Conservation (phyloP, 164 flowering plant species). For the Stephania yunnanensis region DNA sequence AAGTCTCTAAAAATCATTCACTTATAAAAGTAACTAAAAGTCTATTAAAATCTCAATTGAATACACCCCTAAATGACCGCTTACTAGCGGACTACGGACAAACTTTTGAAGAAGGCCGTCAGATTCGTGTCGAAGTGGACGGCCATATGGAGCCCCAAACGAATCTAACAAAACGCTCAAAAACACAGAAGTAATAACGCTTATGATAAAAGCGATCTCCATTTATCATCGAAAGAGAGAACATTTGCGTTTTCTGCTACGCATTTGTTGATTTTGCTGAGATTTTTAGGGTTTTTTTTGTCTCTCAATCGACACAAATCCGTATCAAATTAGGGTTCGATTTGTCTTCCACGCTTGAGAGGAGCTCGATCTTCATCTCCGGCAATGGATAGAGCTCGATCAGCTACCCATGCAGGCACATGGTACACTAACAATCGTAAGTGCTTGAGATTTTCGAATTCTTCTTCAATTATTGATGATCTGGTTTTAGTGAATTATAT, state of each 20-base stretch:
- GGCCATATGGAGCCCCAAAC: no score
- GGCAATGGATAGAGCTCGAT: slow-evolving; percentile 56
- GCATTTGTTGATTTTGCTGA: neutral
- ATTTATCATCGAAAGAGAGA: neutral
- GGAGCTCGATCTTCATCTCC: neutral
- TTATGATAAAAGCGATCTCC: neutral
- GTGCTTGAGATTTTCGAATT: slow-evolving; percentile 14
- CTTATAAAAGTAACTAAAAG: no score
- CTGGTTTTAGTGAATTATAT: neutral
- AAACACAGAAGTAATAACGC: neutral
- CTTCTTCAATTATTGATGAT: neutral
- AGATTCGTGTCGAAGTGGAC: no score
- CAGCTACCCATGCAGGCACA: slow-evolving; percentile 95
- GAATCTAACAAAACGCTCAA: no score
- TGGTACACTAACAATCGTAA: slow-evolving; percentile 92
- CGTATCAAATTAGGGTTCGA: neutral
- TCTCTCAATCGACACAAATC: neutral
- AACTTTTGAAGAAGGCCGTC: no score
- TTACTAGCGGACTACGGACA: no score
- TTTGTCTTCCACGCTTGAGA: neutral
- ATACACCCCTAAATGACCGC: no score
- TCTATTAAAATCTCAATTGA: no score
- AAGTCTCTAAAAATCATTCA: no score
- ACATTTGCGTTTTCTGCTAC: neutral
- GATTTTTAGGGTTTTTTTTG: neutral